Evolutionary conservation across 2,329 filamentous ascomycete genomes (phyloP).

Genomic region (Paradendryphiella salina): DNA sequence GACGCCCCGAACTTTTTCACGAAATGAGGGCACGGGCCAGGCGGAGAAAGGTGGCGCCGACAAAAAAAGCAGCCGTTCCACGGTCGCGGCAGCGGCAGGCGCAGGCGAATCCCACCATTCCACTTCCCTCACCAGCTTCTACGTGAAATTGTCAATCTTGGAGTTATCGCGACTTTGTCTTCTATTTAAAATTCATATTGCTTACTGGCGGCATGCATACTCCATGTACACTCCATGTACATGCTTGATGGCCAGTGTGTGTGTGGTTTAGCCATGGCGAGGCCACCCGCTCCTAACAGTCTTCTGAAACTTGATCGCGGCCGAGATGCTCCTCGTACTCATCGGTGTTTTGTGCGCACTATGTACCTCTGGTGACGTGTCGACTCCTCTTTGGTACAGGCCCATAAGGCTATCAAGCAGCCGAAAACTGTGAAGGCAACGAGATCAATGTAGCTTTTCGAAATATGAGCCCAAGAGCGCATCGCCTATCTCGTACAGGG

Average conservation of each 20-base stretch:
- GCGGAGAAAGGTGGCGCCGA: constrained; percentile 28
- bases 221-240: no score
- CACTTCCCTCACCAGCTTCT: not conserved
- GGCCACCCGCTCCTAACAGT: not conserved
- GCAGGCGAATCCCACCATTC: constrained; percentile 1
- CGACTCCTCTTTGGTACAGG: no score
- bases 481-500: no score
- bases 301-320: constrained; percentile 16
- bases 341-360: not conserved
- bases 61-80: not conserved
- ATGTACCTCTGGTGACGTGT: not conserved
- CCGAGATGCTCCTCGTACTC: not conserved
- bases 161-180: not conserved
- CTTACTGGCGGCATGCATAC: no score
- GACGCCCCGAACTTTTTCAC: constrained; percentile 29
- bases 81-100: constrained; percentile 4
- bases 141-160: not conserved
- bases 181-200: no score
- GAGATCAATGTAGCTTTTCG: no score
- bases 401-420: no score
- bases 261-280: constrained; percentile 1
- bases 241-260: not conserved
- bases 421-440: no score
- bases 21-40: constrained; percentile 24
- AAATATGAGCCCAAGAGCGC: no score